Conservation (phyloP, 1,284 basidiomycete species). For the Austroboletus niveus region DNA sequence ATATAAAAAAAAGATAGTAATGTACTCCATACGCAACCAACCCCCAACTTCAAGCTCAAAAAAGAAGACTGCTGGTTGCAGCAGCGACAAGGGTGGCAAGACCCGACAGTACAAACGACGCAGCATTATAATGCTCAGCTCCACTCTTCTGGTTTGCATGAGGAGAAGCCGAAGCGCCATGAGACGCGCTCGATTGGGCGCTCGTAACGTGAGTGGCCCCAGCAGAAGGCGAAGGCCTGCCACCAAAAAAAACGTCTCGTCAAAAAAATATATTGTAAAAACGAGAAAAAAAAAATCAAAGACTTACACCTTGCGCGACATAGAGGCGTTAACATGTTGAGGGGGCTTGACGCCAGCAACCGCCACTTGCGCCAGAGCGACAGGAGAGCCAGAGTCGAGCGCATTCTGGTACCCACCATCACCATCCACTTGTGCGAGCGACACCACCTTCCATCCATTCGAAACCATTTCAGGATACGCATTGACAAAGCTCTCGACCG, state of each 20-base stretch:
- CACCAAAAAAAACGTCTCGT: not conserved
- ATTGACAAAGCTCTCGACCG: slow-evolving; percentile 68
- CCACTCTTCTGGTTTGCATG: slow-evolving; percentile 36
- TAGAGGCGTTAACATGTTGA: slow-evolving; percentile 2
- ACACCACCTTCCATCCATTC: slow-evolving; percentile 67
- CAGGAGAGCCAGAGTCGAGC: slow-evolving; percentile 24
- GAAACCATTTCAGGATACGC: slow-evolving; percentile 62
- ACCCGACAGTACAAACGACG: slow-evolving; percentile 25
- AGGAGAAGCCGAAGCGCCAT: slow-evolving; percentile 21
- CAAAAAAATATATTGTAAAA: not conserved
- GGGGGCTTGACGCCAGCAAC: slow-evolving; percentile 22
- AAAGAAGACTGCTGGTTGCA: slow-evolving; percentile 19
- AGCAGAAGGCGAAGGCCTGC: slow-evolving; percentile 5
- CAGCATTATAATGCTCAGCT: slow-evolving; percentile 25
- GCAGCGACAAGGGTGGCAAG: slow-evolving; percentile 24
- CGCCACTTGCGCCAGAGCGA: slow-evolving; percentile 23
- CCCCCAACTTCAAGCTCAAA: slow-evolving; percentile 14
- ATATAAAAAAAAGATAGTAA: slow-evolving; percentile 6
- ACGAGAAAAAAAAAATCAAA: not conserved
- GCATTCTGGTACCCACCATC: slow-evolving; percentile 58
- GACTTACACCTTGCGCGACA: slow-evolving; percentile 7
- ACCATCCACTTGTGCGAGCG: slow-evolving; percentile 50
- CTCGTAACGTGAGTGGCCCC: not conserved
- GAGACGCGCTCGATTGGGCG: slow-evolving; percentile 10
- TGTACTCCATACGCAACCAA: slow-evolving; percentile 4